These are phyloP conservation scores for Dicorynia guianensis DNA, from an alignment of 306 rosid species.

Conservation along the genomic window DNA sequence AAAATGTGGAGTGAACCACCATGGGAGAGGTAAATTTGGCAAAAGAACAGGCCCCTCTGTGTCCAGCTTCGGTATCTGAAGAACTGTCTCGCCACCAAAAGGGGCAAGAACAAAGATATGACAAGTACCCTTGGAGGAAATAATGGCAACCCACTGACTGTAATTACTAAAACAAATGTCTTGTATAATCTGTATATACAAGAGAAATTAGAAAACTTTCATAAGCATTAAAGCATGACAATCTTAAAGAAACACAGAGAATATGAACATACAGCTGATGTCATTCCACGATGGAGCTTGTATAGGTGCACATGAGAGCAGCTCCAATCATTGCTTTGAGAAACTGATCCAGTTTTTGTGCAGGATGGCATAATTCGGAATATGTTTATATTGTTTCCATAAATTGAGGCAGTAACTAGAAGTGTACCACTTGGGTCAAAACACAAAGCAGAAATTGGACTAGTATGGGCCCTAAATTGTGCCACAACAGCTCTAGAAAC, in stretches of 20 bases:
- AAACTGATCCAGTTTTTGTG: constrained; percentile 61
- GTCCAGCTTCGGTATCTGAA: constrained; percentile 62
- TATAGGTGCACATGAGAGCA: constrained; percentile 76
- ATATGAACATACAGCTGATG: constrained; percentile 70
- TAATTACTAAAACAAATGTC: constrained; percentile 76
- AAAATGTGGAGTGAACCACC: constrained; percentile 66
- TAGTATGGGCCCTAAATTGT: constrained; percentile 78
- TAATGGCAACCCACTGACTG: constrained; percentile 80
- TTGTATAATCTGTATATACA: constrained; percentile 69
- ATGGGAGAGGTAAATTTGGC: constrained; percentile 55
- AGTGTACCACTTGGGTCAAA: constrained; percentile 88
- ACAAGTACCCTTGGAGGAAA: constrained; percentile 79
- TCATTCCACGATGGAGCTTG: constrained; percentile 87
- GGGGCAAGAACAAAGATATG: constrained; percentile 77
- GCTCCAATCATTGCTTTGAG: constrained; percentile 60
- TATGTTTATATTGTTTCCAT: constrained; percentile 80
- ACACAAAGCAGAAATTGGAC: constrained; percentile 85
- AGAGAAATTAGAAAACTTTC: constrained; percentile 32
- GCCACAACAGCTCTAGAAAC: constrained; percentile 66
- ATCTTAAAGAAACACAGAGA: constrained; percentile 32
- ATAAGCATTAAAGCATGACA: constrained; percentile 25
- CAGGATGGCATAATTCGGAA: constrained; percentile 78
- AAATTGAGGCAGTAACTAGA: constrained; percentile 77
- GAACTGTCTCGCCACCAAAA: constrained; percentile 75
- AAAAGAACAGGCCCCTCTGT: constrained; percentile 52